Conservation (phyloP, 768 basidiomycete species). For the Amanita exitialis region DNA sequence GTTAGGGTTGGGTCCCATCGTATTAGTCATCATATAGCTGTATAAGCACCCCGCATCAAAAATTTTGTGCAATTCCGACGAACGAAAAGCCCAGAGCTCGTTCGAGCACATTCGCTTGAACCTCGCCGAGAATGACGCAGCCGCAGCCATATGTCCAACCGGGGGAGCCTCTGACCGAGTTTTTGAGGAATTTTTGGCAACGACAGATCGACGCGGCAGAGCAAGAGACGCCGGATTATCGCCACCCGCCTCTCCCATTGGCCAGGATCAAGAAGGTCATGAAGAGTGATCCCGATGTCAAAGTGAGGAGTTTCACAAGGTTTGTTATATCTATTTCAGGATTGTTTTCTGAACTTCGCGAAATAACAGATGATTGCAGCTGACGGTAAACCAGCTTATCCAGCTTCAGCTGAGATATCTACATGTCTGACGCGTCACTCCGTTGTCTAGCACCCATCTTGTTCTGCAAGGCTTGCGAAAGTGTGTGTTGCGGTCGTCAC, state of each 20-base stretch:
- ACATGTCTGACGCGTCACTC: neutral
- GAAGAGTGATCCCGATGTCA: conserved; percentile 96
- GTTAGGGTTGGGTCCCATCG: neutral
- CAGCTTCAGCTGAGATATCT: conserved; percentile 7
- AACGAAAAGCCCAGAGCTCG: neutral
- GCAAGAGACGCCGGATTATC: conserved; percentile 79
- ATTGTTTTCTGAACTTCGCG: neutral
- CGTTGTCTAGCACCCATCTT: conserved; percentile 67
- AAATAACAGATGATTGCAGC: conserved; percentile 87
- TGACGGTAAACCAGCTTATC: conserved; percentile 49
- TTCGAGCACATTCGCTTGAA: neutral
- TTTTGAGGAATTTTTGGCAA: conserved; percentile 85
- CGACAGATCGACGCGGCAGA: conserved; percentile 81
- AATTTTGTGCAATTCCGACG: neutral
- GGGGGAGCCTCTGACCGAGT: conserved; percentile 80
- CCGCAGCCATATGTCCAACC: conserved; percentile 64
- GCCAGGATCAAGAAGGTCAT: conserved; percentile 99
- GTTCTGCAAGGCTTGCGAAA: conserved; percentile 97
- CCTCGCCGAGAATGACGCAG: conserved; percentile 1
- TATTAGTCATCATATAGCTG: neutral
- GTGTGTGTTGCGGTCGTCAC: conserved; percentile 49
- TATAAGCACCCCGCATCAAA: neutral
- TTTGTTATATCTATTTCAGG: neutral
- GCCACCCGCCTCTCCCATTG: conserved; percentile 82
- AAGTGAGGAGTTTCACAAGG: conserved; percentile 41